Evolutionary conservation across 2,329 filamentous ascomycete species (phyloP), one percentile per base, ranked within the genome.

Genomic region (Clathrospora elynae): DNA sequence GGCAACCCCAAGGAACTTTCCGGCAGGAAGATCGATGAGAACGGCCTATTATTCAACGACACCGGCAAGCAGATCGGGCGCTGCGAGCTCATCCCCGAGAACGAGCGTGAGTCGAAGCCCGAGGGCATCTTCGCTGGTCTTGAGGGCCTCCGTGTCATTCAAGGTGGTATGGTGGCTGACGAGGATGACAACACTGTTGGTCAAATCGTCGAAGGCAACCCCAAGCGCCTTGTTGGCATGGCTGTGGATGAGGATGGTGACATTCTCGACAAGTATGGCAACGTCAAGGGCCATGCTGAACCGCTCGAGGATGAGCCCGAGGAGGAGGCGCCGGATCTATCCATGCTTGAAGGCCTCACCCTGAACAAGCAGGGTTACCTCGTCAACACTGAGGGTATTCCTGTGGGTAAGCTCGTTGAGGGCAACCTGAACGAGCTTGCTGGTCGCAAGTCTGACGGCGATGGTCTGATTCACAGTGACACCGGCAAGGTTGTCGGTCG

Each of bases 31-130:
- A 83, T 84, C 59, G 84, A 89, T 65, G 86, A 83, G 67, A 73
- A 87, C 19, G 86, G 86, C 23, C 81, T 87, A 60, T 80, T 89
- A 53, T 82, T 84, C 72, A 86, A 85, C 62, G 86, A 89, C 64
- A 80, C 78, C n/a, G 86, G 86, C 31, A 82, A 87, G 44, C 74
- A 88, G 32, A 78, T 89, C 45, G 86, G 86, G 48, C 79, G 77
- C 42, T 83, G 82, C 31, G 84, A 88, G 59, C 73, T 88, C 18
- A 82, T 89, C 23, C 76, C 85, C 14, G 82, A 85, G 59, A 78
- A 83, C 6, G 84, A 88, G 73, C 75, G 75, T 35, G 75, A 75
- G 56, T 61, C 66, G 45, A 77, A 74, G 64, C 73, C 74, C 20
- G 75, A 78, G 45, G 75, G 75, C 46, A 73, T 73, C 26, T 78